Base-by-base conservation (phyloP, 768 basidiomycete genomes). In the Leccinellum luteum region DNA sequence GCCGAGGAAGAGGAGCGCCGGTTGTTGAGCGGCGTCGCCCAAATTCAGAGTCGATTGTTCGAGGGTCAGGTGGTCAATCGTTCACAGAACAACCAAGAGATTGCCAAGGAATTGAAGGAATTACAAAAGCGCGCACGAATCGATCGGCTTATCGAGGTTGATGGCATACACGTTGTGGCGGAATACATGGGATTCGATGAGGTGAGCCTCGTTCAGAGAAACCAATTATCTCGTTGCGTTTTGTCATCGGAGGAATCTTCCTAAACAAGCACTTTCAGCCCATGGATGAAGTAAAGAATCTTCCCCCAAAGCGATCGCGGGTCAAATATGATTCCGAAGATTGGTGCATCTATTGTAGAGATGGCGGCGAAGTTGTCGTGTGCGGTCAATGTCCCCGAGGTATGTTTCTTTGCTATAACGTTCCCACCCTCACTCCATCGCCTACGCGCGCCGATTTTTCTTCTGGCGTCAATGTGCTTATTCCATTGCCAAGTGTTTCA, bases 341-440 rank as follows among this genome's bases (percentile, higher is more conserved):
- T 58, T 84, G 75, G 72, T 86, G 85, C 66, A 77, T 81, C 34
- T 70, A 77, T 56, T 86, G 85, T 66, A 74, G 80, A 31, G 85
- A 86, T 51, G 85, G 85, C 1, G 84, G 85, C 0, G 76, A 82
- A 47, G 60, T 86, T 8, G 67, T 79, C 41, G 52, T 78, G 14
- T 86, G 85, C 63, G 32, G 56, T 9, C 52, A 58, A 17, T 86
- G 85, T 65, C 85, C 85, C 45, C 75, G 85, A 71, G 83, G 84
- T 83, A 59, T 19, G 74, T 44, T 35, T 55, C 41, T 43, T 19
- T 43, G 10, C 19, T 56, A 47, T 19, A 14, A 28, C 41, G 8
- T 49, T 21, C 49, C 5, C 21, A 25, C 38, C 54, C 41, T 32
- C 43, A 6, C 48, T 28, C 56, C 52, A 53, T 66, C 38, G 43